Evolutionary conservation across 2,329 filamentous ascomycete genomes (phyloP), one percentile per base, ranked within the genome.

Genomic region (Colletotrichum australisinense): DNA sequence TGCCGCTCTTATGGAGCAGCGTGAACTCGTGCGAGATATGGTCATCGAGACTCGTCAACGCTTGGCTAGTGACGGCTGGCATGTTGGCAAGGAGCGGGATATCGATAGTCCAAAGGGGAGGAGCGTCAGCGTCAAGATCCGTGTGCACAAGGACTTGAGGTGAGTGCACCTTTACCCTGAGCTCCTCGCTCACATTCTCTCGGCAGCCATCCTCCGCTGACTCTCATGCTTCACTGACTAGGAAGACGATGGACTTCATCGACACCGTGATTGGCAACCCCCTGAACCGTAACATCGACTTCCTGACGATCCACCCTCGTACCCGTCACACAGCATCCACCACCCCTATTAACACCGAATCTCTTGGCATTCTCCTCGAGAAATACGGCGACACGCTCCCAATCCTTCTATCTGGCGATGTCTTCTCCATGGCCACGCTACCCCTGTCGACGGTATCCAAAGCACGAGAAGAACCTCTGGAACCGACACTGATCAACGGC

Each of bases 301-400:
- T 91, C 84, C 84, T 94, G 67, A 93, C 92, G 49, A 91, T 94
- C 68, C 92, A 94, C 80, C 92, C 91, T 3, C 87, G 92, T n/a
- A 90, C 88, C 58, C 85, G 89, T 49, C 84, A 83, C 73, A 93
- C 91, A 16, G 88, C 90, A 1, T 92, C 90, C 42, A 90, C 86
- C 32, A 85, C 85, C 1, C 90, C 91, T 8, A 92, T 93, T 69
- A 86, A 89, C 78, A 84, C 90, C 49, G 90, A 90, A 53, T 89
- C 91, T 0, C 88, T 94, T 11, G 85, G 86, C 63, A 81, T 88
- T 14, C 82, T 93, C 12, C 88, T 87, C 3, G 81, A 85, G 16
- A 87, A 85, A 75, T 88, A 88, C 78, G 82, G 88, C 63, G 78
- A 84, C 63, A 84, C 83, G n/a, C 84, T 93, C 0, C 92, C 92